phyloP scores from a whole-genome alignment of 1,284 basidiomycete genomes.

The Ustilago xerochloae region DNA sequence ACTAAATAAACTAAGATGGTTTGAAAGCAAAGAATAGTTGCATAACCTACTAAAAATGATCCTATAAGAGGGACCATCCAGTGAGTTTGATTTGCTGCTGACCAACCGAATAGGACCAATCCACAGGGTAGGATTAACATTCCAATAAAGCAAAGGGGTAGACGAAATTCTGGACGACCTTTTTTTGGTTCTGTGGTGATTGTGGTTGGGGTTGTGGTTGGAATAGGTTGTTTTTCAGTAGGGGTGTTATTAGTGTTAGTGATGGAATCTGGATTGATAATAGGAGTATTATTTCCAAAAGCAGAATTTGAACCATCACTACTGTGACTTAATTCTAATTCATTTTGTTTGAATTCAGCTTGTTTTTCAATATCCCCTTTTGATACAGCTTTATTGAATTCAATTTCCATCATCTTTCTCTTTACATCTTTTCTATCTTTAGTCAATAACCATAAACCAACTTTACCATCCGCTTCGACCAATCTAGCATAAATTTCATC shows the following conservation, averaged over 20 bases:
- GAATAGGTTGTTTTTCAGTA: neutral
- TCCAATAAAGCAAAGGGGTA: slow-evolving; percentile 70
- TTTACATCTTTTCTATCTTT: slow-evolving; percentile 4
- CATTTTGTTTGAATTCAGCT: too few species aligned
- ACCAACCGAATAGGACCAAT: slow-evolving; percentile 68
- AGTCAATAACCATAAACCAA: slow-evolving; percentile 47
- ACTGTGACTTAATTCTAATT: too few species aligned
- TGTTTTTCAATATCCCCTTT: too few species aligned
- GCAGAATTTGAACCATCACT: slow-evolving; percentile 11
- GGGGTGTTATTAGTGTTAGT: neutral
- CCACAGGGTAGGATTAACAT: slow-evolving; percentile 71
- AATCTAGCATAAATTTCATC: slow-evolving; percentile 69
- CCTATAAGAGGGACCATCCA: slow-evolving; percentile 56
- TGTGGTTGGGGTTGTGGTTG: neutral
- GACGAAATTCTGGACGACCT: slow-evolving; percentile 60
- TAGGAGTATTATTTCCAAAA: slow-evolving; percentile 21
- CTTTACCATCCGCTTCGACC: slow-evolving; percentile 39
- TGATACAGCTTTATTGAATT: too few species aligned
- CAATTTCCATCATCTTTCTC: neutral
- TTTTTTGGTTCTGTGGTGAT: slow-evolving; percentile 19
- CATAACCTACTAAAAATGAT: slow-evolving; percentile 53
- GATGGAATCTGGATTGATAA: slow-evolving; percentile 2
- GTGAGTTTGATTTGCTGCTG: slow-evolving; percentile 46
- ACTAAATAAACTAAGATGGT: slow-evolving; percentile 70
- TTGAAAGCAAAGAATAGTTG: slow-evolving; percentile 70